Evolutionary conservation across 2,329 filamentous ascomycete species (phyloP).

Genomic region (Botrytis medusae): DNA sequence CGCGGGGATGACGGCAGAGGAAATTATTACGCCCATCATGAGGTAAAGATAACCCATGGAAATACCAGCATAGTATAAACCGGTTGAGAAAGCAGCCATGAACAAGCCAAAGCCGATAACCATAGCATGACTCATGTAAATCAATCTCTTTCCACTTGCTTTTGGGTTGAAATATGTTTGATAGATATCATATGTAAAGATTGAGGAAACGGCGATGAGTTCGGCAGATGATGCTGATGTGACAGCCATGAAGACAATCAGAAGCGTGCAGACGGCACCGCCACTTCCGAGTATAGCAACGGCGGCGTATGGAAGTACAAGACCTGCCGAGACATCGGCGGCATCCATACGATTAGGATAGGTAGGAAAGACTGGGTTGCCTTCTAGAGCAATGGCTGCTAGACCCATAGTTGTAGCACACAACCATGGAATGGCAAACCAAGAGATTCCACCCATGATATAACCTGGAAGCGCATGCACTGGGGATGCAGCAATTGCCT

Average conservation of each 20-base stretch:
- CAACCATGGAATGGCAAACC: conserved; percentile 93
- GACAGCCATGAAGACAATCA: conserved; percentile 89
- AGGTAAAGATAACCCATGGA: conserved; percentile 88
- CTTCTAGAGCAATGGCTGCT: conserved; percentile 76
- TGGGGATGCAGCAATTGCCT: conserved; percentile 84
- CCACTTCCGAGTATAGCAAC: conserved; percentile 80
- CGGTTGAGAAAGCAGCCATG: conserved; percentile 77
- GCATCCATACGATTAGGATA: conserved; percentile 70
- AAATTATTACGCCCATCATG: conserved; percentile 90
- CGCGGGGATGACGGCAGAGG: conserved; percentile 78
- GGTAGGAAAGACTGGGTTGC: conserved; percentile 68
- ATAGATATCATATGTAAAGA: conserved; percentile 87
- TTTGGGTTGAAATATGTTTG: conserved; percentile 80
- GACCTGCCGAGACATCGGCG: conserved; percentile 75
- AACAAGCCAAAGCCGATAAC: conserved; percentile 73
- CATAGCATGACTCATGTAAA: conserved; percentile 74
- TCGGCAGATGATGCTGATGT: conserved; percentile 76
- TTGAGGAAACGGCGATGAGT: conserved; percentile 83
- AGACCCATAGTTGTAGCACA: conserved; percentile 87
- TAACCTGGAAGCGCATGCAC: conserved; percentile 87
- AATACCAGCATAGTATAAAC: conserved; percentile 61
- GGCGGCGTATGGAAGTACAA: conserved; percentile 82
- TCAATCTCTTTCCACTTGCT: conserved; percentile 73
- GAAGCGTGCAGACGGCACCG: conserved; percentile 73
- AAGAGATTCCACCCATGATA: conserved; percentile 74